Conservation (phyloP, 1,284 basidiomycete genomes). For the Thelephora terrestris region DNA sequence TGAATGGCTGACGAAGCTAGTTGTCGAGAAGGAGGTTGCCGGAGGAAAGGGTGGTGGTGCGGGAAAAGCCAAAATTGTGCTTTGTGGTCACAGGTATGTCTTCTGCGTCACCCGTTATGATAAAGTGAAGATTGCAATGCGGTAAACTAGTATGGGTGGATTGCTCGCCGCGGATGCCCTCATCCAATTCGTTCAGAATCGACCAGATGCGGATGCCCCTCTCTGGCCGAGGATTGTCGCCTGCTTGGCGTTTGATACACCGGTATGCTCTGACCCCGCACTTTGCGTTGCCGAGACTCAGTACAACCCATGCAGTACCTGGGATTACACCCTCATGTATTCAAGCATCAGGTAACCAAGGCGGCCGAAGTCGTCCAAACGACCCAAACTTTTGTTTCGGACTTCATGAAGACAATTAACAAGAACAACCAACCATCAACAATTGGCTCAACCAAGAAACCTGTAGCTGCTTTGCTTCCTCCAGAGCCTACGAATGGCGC, state of each 20-base stretch:
- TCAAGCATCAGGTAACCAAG: conserved; percentile 78
- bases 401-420: conserved; percentile 24
- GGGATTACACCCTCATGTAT: conserved; percentile 78
- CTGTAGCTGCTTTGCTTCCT: conserved; percentile 21
- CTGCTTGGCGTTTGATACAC: conserved; percentile 85
- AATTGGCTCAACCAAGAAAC: conserved; percentile 2
- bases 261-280: conserved; percentile 39
- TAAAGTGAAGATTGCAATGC: background rate
- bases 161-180: conserved; percentile 80
- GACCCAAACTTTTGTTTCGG: conserved; percentile 46
- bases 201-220: conserved; percentile 51
- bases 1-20: conserved; percentile 80
- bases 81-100: conserved; percentile 82
- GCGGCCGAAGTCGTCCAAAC: conserved; percentile 64
- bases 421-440: conserved; percentile 11
- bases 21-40: conserved; percentile 70
- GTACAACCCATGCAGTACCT: conserved; percentile 47
- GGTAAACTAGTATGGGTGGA: conserved; percentile 70
- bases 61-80: conserved; percentile 70
- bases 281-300: conserved; percentile 7
- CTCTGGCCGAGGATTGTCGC: conserved; percentile 80
- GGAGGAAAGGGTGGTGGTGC: conserved; percentile 58
- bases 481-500: conserved; percentile 9
- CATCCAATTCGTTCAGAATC: conserved; percentile 56
- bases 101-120: background rate